These are phyloP conservation scores for Nannochloropsis salina DNA, from an alignment of 108 stramenopile species.

Conservation along the genomic window DNA sequence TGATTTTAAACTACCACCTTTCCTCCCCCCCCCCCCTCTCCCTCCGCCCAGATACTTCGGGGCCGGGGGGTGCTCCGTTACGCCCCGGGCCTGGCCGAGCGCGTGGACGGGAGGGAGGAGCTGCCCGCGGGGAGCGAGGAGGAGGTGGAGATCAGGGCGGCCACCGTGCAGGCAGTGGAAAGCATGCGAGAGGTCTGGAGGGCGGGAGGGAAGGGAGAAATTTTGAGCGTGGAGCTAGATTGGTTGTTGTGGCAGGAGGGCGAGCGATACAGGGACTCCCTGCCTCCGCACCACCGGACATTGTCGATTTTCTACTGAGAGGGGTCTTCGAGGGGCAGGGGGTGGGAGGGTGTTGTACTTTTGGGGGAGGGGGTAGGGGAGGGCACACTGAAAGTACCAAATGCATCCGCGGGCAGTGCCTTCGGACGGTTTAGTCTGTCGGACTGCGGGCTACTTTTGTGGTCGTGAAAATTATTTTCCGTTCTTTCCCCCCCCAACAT, in stretches of 20 bases:
- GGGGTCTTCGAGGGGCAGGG: not conserved
- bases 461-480: not conserved
- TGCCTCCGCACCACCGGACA: constrained; percentile 54
- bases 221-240: constrained; percentile 51
- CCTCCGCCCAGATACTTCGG: not conserved
- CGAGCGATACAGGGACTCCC: constrained; percentile 46
- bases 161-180: constrained; percentile 54
- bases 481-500: not conserved
- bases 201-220: not conserved
- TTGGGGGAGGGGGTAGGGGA: too few relatives aligned
- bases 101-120: not conserved
- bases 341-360: not conserved
- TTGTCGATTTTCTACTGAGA: constrained; percentile 53
- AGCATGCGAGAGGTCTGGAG: not conserved
- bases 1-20: not conserved
- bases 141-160: constrained; percentile 53
- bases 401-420: too few relatives aligned
- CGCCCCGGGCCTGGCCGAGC: not conserved
- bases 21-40: not conserved
- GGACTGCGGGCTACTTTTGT: too few relatives aligned
- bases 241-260: constrained; percentile 56
- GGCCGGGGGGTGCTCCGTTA: not conserved
- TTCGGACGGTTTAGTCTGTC: too few relatives aligned
- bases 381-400: too few relatives aligned
- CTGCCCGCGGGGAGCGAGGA: constrained; percentile 40